Evolutionary conservation across 257 asterid species (phyloP), one percentile per base, ranked within the genome.

Genomic region (Fraxinus cuspidata): DNA sequence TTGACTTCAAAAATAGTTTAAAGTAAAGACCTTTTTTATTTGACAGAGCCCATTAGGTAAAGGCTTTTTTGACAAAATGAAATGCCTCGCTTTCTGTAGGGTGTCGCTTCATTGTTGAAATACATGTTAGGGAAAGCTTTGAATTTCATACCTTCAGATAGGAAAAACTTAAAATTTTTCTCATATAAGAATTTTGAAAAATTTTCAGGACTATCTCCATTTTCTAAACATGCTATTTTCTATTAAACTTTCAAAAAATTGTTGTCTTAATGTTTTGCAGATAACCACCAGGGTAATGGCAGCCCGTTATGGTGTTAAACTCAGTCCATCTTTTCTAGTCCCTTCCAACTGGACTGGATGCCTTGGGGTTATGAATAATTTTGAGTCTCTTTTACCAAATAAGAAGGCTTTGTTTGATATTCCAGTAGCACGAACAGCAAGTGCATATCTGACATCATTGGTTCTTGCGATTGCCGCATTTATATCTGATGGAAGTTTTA

Each of bases 281-380:
- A 78, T 94, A 65, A 88, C 94, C 37, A 92, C 97, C 70, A 85
- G 97, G 81, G 82, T 94, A 32, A 87, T 94, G 47, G 98, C 98
- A 53, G 83, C 88, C 15, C 87, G 90, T 51, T 92, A 90, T 19
- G 97, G 91, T 37, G 96, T 94, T n/a, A 90, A 90, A 77, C 92
- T 94, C 66, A 94, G 97, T 72, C 98, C 98, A n/a, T 94, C 98
- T 28, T 92, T 90, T 84, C 94, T 94, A n/a, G 96, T 94, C 53
- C 97, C 98, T 1, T 94, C 97, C 53, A 92, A 63, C 77, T 92
- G 98, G 98, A 94, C 97, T 0, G 98, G 98, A 53, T 92, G 97
- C 84, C 87, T 94, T 9, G 97, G 98, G 15, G 98, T 94, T 2
- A 88, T 94, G 90, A 92, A 94, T 68, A 92, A 94, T 73, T 94